Base-by-base conservation (phyloP, 768 basidiomycete genomes). In the Tulasnella sp. region DNA sequence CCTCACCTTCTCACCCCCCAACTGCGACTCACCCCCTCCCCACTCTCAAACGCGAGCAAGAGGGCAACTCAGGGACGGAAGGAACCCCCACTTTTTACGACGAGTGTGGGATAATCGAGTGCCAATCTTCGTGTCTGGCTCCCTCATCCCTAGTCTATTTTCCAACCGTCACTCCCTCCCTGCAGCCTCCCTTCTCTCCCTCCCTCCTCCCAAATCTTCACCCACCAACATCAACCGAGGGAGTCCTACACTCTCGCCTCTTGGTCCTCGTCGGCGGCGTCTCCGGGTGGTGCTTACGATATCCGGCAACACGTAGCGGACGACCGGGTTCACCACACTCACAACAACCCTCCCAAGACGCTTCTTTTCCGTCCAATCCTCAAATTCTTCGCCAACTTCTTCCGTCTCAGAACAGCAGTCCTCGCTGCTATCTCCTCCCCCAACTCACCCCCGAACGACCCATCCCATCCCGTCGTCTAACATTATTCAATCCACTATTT, bases 101-200 rank as follows among this genome's bases (percentile, higher is more conserved):
- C 52, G 32, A 59, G 52, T 59, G 52, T 59, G 52, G 52, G 52
- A 59, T 59, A 26, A 59, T 59, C 52, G 26, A 59, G 52, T 59
- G 52, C 52, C 52, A 59, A 59, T 59, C 52, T 59, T 59, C 52
- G 52, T 59, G 52, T 59, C 52, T 59, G 52, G 52, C 52, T 59
- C 52, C 52, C 52, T 59, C 52, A 29, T n/a, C 52, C 52, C 52
- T 67, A 67, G 67, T 67, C 67, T 67, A 44, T 67, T 67, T 67
- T 67, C 67, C 22, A 66, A 66, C 42, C 35, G 35, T 44, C 42
- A 29, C 67, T 67, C 67, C 67, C 67, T 67, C 42, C 67, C 64
- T 66, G 35, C 67, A 67, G 29, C 67, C 40, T 26, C 17, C 36
- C 39, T 39, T 29, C 67, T 41, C 12, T 44, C 36, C 39, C 67